These are phyloP conservation scores for Hypoxylon rickii DNA, from an alignment of 495 filamentous ascomycete species.

Conservation along the genomic window DNA sequence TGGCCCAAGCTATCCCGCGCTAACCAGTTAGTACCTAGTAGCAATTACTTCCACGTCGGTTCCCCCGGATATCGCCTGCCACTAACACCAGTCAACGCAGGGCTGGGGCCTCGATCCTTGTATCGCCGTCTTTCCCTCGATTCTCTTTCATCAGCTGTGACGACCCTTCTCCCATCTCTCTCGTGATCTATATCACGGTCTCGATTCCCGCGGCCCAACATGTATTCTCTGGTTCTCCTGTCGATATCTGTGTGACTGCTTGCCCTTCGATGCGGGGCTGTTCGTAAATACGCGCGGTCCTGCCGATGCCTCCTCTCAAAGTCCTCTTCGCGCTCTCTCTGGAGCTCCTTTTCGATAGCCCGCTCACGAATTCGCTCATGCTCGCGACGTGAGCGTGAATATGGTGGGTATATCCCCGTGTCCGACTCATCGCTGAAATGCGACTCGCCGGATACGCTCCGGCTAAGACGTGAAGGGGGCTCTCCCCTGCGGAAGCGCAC, in stretches of 20 bases:
- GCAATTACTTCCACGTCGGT: slow-evolving; percentile 17
- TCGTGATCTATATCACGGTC: slow-evolving; percentile 38
- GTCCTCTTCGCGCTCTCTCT: slow-evolving; percentile 36
- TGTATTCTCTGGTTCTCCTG: slow-evolving; percentile 34
- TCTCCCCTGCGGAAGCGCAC: slow-evolving; percentile 30
- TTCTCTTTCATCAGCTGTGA: slow-evolving; percentile 36
- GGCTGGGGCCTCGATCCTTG: slow-evolving; percentile 35
- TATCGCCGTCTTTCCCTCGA: slow-evolving; percentile 34
- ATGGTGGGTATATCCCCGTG: slow-evolving; percentile 17
- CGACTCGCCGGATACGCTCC: slow-evolving; percentile 37
- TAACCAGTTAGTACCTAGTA: not conserved
- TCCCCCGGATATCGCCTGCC: slow-evolving; percentile 43
- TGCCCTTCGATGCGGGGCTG: slow-evolving; percentile 41
- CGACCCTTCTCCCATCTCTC: slow-evolving; percentile 34
- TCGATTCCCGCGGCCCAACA: slow-evolving; percentile 38
- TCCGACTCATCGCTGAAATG: slow-evolving; percentile 38
- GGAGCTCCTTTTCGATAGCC: slow-evolving; percentile 32
- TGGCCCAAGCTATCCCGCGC: slow-evolving; percentile 3
- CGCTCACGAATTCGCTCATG: slow-evolving; percentile 36
- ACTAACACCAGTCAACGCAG: slow-evolving; percentile 42
- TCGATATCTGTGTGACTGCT: slow-evolving; percentile 52
- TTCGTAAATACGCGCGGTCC: slow-evolving; percentile 39
- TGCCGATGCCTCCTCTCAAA: slow-evolving; percentile 32
- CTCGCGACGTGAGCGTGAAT: slow-evolving; percentile 32
- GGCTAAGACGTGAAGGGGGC: slow-evolving; percentile 28